A percentile compares a stretch with the other conserved stretches of the same genome.
Conservation (phyloP, 2,329 filamentous ascomycete species). For the Endoconidiophora laricicola region DNA sequence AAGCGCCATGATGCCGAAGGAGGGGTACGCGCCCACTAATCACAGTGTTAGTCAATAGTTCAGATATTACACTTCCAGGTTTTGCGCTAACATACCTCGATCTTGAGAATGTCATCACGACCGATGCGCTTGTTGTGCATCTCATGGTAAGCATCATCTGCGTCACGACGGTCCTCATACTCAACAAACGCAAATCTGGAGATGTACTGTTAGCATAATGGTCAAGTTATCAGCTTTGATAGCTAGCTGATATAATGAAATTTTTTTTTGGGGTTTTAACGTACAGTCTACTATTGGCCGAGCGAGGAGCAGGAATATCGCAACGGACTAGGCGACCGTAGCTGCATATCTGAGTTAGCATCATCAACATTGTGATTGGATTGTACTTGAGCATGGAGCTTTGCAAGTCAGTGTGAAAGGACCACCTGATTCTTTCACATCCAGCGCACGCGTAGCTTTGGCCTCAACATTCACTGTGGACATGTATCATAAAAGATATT, state of each 20-base stretch:
- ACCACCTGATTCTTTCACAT: too few species aligned
- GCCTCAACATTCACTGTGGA: too few species aligned
- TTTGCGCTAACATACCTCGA: slow-evolving; percentile 56
- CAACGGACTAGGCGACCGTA: slow-evolving; percentile 96
- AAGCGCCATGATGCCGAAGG: slow-evolving; percentile 98
- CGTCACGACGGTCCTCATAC: slow-evolving; percentile 95
- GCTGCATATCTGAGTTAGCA: slow-evolving; percentile 30
- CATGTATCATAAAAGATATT: too few species aligned
- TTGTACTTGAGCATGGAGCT: too few species aligned
- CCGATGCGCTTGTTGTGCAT: slow-evolving; percentile 99
- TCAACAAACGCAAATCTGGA: slow-evolving; percentile 92
- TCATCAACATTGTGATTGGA: neutral
- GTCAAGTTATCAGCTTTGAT: neutral
- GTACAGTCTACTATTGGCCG: slow-evolving; percentile 87
- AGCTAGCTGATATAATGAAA: neutral
- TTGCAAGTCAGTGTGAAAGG: too few species aligned
- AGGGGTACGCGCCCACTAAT: slow-evolving; percentile 90
- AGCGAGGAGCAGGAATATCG: slow-evolving; percentile 91
- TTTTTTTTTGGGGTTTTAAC: slow-evolving; percentile 25
- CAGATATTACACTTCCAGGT: neutral
- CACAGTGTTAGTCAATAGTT: slow-evolving; percentile 9
- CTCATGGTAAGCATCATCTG: slow-evolving; percentile 97
- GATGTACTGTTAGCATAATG: slow-evolving; percentile 1
- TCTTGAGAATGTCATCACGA: slow-evolving; percentile 89
- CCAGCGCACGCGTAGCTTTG: too few species aligned